Evolutionary conservation across 2,329 filamentous ascomycete species (phyloP).

Genomic region (Trichoderma hamatum): DNA sequence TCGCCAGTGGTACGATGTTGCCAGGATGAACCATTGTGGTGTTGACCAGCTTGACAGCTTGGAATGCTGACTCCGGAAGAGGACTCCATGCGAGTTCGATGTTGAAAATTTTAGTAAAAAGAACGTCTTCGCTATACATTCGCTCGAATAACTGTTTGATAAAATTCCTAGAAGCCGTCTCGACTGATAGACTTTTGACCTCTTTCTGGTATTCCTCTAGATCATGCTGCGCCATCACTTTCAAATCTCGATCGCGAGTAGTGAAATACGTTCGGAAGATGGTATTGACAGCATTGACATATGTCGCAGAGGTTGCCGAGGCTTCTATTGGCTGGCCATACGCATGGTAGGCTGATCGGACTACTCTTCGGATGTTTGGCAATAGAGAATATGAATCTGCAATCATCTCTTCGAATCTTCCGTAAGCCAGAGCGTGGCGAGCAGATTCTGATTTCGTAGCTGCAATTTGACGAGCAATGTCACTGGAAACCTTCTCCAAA

Average conservation of each 20-base stretch:
- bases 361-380: slow-evolving; percentile 58
- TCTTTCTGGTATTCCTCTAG: slow-evolving; percentile 58
- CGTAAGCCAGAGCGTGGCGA: slow-evolving; percentile 61
- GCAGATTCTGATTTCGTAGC: slow-evolving; percentile 62
- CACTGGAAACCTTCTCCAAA: slow-evolving; percentile 56
- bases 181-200: slow-evolving; percentile 51
- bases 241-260: slow-evolving; percentile 57
- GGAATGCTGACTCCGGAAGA: slow-evolving; percentile 54
- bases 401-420: slow-evolving; percentile 62
- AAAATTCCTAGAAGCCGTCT: slow-evolving; percentile 60
- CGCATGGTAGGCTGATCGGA: slow-evolving; percentile 56
- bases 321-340: slow-evolving; percentile 50
- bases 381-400: slow-evolving; percentile 59
- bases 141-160: slow-evolving; percentile 64
- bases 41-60: slow-evolving; percentile 52
- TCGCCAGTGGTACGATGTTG: slow-evolving; percentile 57
- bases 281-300: slow-evolving; percentile 56
- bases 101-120: slow-evolving; percentile 60
- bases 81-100: slow-evolving; percentile 58
- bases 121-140: slow-evolving; percentile 56
- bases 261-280: slow-evolving; percentile 58
- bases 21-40: slow-evolving; percentile 57
- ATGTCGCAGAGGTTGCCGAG: slow-evolving; percentile 53
- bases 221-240: slow-evolving; percentile 56
- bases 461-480: slow-evolving; percentile 58